Evolutionary conservation across 1,139 yeast genomes (phyloP), one percentile per base, ranked within the genome.

Genomic region (Candida frijolesensis): DNA sequence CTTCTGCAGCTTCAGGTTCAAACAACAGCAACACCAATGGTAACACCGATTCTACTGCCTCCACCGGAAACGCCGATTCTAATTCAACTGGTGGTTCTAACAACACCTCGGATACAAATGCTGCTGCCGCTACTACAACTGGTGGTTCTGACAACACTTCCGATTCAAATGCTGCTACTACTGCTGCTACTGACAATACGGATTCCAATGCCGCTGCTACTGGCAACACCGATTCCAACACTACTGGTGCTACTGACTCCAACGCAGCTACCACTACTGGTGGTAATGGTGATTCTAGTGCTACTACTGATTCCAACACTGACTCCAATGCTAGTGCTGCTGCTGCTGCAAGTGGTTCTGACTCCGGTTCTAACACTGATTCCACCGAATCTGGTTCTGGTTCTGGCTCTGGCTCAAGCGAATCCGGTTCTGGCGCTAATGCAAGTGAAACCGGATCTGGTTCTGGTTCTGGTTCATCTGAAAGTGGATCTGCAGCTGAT

Each of bases 211-310:
- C 51, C 18, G 40, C 49, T 37, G 52, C 38, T 32, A 34, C 52
- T 37, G 43, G 34, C 22, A 33, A 29, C 35, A 37, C 12, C 10
- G 45, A 49, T 37, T 53, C 54, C 34, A 51, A 50, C 11, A 51
- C 54, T 46, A 52, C 51, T 18, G 40, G 50, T 37, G 52, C 38
- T 32, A 34, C 52, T 37, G 43, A 46, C 30, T 8, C 34, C 47
- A 15, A 42, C 45, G 16, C 29, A 50, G 27, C 49, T 16, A 14
- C 18, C 33, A 22, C 41, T 16, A 48, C 50, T 37, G 49, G 29
- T 35, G 53, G 56, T 44, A 57, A 60, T 9, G 57, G 59, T 34
- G 62, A 57, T 33, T 53, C 56, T 42, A 37, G 55, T 22, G 52
- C 44, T 39, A 45, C 53, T 16, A 47, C 54, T 43, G 45, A 19